Conservation (phyloP, 176 grass and related monocot genomes). For the Oryza australiensis region DNA sequence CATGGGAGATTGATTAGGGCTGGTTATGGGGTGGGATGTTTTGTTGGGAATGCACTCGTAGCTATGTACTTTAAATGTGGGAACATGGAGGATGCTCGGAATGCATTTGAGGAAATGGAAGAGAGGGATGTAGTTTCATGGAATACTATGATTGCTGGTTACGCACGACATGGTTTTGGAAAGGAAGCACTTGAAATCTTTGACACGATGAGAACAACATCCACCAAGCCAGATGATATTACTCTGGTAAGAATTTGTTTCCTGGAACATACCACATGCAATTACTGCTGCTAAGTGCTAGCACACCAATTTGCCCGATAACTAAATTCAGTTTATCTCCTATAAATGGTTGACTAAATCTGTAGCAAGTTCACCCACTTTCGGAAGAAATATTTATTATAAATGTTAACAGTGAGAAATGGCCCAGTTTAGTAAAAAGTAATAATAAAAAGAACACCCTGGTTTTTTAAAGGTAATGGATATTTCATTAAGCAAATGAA, state of each 20-base stretch:
- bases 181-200: slow-evolving; percentile 68
- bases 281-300: slow-evolving; percentile 1
- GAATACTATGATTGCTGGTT: slow-evolving; percentile 94
- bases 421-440: background rate
- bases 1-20: slow-evolving; percentile 76
- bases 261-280: slow-evolving; percentile 8
- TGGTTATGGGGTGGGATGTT: slow-evolving; percentile 71
- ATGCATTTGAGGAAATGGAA: slow-evolving; percentile 80
- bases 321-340: background rate
- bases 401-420: background rate
- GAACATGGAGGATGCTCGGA: slow-evolving; percentile 61
- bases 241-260: slow-evolving; percentile 65
- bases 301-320: background rate
- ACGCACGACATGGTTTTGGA: slow-evolving; percentile 80
- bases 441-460: background rate
- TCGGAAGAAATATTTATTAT: background rate
- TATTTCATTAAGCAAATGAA: too few relatives aligned
- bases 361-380: slow-evolving; percentile 16
- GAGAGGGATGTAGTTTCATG: slow-evolving; percentile 85
- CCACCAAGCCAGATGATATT: slow-evolving; percentile 78
- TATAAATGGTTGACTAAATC: slow-evolving; percentile 6
- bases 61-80: slow-evolving; percentile 98
- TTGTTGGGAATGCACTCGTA: slow-evolving; percentile 88
- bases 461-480: background rate
- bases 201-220: slow-evolving; percentile 57